phyloP scores from a whole-genome alignment of 805 yeast genomes.

The Saccharomyces kudriavzevii region DNA sequence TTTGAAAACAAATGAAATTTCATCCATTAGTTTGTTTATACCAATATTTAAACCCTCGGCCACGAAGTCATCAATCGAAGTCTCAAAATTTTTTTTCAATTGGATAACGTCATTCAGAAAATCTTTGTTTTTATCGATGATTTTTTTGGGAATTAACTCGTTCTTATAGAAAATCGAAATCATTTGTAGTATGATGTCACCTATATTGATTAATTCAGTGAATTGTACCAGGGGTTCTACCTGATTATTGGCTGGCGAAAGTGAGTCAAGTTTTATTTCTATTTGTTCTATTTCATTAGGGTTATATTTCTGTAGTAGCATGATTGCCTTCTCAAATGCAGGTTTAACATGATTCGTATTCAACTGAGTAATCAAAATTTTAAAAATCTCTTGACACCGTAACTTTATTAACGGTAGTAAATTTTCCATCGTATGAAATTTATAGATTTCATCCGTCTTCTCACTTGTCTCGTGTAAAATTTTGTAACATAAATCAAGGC shows the following conservation, averaged over 20 bases:
- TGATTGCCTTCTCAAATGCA: constrained; percentile 78
- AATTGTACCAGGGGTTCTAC: constrained; percentile 84
- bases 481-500: constrained; percentile 69
- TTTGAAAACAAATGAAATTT: constrained; percentile 55
- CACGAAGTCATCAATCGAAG: constrained; percentile 73
- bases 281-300: constrained; percentile 39
- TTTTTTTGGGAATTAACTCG: constrained; percentile 49
- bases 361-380: constrained; percentile 51
- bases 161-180: constrained; percentile 82
- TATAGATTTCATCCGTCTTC: constrained; percentile 51
- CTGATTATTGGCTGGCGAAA: constrained; percentile 24
- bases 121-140: constrained; percentile 65
- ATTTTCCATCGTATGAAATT: constrained; percentile 33
- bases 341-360: constrained; percentile 70
- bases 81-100: constrained; percentile 74
- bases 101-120: constrained; percentile 71
- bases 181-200: constrained; percentile 90
- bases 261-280: constrained; percentile 29
- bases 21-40: constrained; percentile 77
- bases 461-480: constrained; percentile 61
- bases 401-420: constrained; percentile 22
- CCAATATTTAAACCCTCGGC: constrained; percentile 93
- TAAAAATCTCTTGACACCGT: constrained; percentile 54
- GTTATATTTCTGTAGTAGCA: constrained; percentile 59
- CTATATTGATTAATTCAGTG: constrained; percentile 84